phyloP scores from a whole-genome alignment of 257 asterid species.

The Striga asiatica region DNA sequence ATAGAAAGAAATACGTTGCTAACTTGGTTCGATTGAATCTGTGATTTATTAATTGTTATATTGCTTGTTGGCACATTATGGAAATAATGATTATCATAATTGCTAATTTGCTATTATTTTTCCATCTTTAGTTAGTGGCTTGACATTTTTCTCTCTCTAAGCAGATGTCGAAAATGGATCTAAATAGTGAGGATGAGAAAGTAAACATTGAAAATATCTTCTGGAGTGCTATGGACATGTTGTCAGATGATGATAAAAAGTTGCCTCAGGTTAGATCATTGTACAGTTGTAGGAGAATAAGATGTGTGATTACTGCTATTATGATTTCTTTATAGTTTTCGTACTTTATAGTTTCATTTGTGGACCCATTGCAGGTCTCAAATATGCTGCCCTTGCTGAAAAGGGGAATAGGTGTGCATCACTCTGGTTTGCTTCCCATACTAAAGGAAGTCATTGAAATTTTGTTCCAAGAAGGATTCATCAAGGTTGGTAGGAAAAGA shows the following conservation, averaged over 20 bases:
- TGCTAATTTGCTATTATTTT: not conserved
- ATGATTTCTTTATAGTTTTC: not conserved
- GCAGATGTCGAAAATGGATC: constrained; percentile 96
- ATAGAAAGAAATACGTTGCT: not conserved
- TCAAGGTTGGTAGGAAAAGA: constrained; percentile 55
- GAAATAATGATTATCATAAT: not conserved
- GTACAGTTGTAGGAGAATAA: constrained; percentile 4
- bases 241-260: constrained; percentile 94
- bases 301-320: not conserved
- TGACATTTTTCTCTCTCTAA: constrained; percentile 13
- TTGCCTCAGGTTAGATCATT: constrained; percentile 68
- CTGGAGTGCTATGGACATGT: constrained; percentile 99
- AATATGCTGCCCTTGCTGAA: constrained; percentile 88
- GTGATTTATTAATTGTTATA: constrained; percentile 3
- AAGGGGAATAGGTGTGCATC: constrained; percentile 98
- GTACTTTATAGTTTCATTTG: not conserved
- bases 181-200: constrained; percentile 80
- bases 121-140: constrained; percentile 11
- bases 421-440: constrained; percentile 98
- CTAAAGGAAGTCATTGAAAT: constrained; percentile 95
- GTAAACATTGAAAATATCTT: constrained; percentile 73
- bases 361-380: constrained; percentile 44
- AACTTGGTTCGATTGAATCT: not conserved
- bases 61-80: constrained; percentile 8
- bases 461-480: constrained; percentile 91